Conservation (phyloP, 306 rosid genomes). For the Hylodesmum podocarpum region DNA sequence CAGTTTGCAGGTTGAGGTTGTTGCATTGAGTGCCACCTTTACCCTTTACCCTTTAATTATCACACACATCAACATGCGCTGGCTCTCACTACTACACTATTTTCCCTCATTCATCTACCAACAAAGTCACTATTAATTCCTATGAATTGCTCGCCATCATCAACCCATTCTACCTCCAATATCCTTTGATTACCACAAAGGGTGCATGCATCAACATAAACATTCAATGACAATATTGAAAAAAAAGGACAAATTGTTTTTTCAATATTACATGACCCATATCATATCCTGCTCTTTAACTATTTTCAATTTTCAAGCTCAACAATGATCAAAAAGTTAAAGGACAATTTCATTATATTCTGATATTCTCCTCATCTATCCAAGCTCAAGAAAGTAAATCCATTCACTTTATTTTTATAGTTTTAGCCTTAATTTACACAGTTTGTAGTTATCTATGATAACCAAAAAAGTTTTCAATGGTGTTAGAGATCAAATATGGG, state of each 20-base stretch:
- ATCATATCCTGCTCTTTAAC: neutral
- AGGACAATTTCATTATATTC: neutral
- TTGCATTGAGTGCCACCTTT: too few relatives aligned
- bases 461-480: too few relatives aligned
- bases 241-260: too few relatives aligned
- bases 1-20: neutral
- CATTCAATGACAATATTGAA: too few relatives aligned
- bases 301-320: neutral
- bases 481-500: too few relatives aligned
- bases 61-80: neutral
- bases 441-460: too few relatives aligned
- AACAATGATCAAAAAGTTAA: neutral
- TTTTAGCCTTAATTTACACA: neutral
- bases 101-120: neutral
- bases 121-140: neutral
- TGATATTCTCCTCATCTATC: neutral
- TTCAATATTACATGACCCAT: neutral
- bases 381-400: neutral
- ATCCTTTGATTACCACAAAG: neutral
- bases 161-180: neutral
- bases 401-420: neutral
- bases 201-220: too few relatives aligned
- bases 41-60: neutral
- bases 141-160: neutral
- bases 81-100: conserved; percentile 2